These are phyloP conservation scores for Erodium chrysanthum DNA, from an alignment of 441 rosid species.

Conservation along the genomic window DNA sequence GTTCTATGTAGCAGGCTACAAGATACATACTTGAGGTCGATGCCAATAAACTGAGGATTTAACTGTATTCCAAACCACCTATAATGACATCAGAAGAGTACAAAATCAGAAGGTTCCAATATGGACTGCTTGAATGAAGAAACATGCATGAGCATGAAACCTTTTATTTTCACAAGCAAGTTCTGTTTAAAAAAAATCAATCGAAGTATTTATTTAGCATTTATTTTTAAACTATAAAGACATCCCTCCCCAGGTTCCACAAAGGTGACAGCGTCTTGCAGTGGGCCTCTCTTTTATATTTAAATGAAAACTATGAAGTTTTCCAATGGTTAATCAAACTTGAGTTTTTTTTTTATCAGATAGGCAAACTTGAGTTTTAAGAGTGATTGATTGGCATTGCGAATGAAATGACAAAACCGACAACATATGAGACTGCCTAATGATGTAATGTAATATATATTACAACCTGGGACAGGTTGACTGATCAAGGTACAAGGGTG, in stretches of 20 bases:
- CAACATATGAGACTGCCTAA: not conserved
- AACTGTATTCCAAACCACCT: slow-evolving; percentile 94
- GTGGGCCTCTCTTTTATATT: no score
- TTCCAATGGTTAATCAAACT: not conserved
- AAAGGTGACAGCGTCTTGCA: no score
- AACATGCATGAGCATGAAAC: not conserved
- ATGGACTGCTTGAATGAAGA: not conserved
- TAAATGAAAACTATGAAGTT: not conserved
- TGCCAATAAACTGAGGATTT: slow-evolving; percentile 70
- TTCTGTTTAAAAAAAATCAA: not conserved
- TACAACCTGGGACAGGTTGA: not conserved
- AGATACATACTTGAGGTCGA: slow-evolving; percentile 71
- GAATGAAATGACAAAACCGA: not conserved
- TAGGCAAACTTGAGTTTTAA: not conserved
- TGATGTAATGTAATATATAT: not conserved
- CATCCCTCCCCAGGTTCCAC: no score
- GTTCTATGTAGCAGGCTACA: not conserved
- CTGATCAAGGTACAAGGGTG: not conserved
- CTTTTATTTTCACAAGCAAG: not conserved
- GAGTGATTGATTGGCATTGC: not conserved
- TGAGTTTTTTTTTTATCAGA: no score
- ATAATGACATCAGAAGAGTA: slow-evolving; percentile 20
- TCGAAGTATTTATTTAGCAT: not conserved
- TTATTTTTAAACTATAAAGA: no score
- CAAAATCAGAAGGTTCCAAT: not conserved